Evolutionary conservation across 495 filamentous ascomycete genomes (phyloP), one percentile per base, ranked within the genome.

Genomic region (Lentithecium fluviatile): DNA sequence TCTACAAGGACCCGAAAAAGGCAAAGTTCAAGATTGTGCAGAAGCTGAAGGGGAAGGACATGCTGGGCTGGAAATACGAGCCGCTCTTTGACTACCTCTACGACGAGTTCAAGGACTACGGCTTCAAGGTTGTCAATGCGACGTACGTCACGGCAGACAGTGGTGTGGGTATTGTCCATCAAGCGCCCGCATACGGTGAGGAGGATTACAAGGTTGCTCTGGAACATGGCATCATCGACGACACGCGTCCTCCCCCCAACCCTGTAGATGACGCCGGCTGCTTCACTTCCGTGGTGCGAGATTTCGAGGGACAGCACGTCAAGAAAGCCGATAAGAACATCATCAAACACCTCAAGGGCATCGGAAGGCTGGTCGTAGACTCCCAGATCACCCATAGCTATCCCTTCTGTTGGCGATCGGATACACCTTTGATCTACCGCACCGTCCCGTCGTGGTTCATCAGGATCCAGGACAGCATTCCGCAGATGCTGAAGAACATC

Each of bases 1-100:
- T 97, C 7, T 97, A 97, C 75, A 97, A 97, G 74, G 91, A 96
- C 66, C 86, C 88, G 13, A 98, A 97, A 79, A 97, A 97, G 79
- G 93, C 93, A 43, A 96, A 97, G 69, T 97, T 85, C 76, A 94
- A 91, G 78, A 81, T 96, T 32, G 66, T 96, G 11, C 82, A 89
- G 40, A 90, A 86, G 62, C 74, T 95, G 57, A 91, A 85, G 75
- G 95, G 94, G 45, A 88, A 83, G 56, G 85, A 90, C 10, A 94
- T 97, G 88, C 75, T 88, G 32, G 94, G 91, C 42, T 96, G 91
- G 89, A 88, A 85, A 68, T 98, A 97, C 71, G 78, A 90, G 69
- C 95, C 95, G 10, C 81, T 91, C 0, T 98, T 97, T 73, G 82
- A 89, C 62, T 97, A 97, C 75, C 96, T 96, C 78, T 88, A 88